Base-by-base conservation (phyloP, 2,329 filamentous ascomycete species). In the Neopestalotiopsis rosae region DNA sequence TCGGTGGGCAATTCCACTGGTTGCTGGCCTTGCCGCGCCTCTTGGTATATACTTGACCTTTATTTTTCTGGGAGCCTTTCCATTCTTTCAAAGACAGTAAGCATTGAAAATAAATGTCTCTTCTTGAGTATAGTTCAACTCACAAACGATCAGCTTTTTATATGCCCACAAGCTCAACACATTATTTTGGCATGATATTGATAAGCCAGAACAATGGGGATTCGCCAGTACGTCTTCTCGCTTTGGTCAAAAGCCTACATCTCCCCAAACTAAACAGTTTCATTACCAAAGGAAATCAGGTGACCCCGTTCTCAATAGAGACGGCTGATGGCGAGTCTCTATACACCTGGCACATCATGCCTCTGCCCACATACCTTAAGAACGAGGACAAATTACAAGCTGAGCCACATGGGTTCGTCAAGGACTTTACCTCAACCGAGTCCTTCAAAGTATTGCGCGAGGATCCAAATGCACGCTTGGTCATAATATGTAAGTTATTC, bases 311-410 rank as follows among this genome's bases (percentile, higher is more conserved):
- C 79, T 90, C 88, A 62, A 81, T 98, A 49, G 82, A 81, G 4
- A 96, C 94, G 0, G 84, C 89, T 1, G 95, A 98, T 78, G 89
- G 90, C 52, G 91, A 95, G 79, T 89, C 84, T 2, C 82, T 98
- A 20, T 97, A 96, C 77, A 93, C 92, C 32, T 98, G 95, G 95
- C 95, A 98, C 76, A 87, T 98, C 67, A 83, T 98, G 63, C 95
- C 95, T 0, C 81, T 97, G 6, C 89, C 91, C 65, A 83, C 94
- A 0, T 97, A 97, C 78, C 84, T 89, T 6, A 85, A 91, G 72
- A 87, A 97, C 74, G 92, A 97, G 75, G 81, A 85, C 28, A 82
- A 83, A 14, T 82, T 97, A 13, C 82, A 87, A 52, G 79, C 81
- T 5, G 86, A 89, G 72, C 79, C 81, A 5, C 79, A 82, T 1